Evolutionary conservation across 495 filamentous ascomycete genomes (phyloP), one percentile per base, ranked within the genome.

Genomic region (Choiromyces venosus): DNA sequence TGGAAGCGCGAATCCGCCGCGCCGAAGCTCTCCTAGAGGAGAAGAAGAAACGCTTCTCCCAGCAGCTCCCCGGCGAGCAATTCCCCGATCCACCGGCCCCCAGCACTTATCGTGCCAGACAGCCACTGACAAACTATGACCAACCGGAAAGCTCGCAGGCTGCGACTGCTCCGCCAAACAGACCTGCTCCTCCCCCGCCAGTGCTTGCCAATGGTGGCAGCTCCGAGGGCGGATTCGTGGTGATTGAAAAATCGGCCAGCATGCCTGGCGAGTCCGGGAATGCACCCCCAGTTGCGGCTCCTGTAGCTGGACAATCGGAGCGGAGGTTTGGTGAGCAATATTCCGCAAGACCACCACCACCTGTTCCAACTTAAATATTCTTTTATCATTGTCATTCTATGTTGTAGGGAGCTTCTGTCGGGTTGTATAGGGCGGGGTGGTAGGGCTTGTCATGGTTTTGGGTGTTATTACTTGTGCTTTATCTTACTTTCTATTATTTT

Each of bases 1-100:
- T 98, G 71, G 93, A 97, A 83, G 88, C 88, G 21, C 88, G 89
- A 68, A 89, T 98, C 68, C 90, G 89, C 74, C 92, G 93, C 78
- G 92, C 94, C 73, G 94, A 98, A 83, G 85, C 89, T 78, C 90
- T 90, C 29, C 87, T 98, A 16, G 90, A 92, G 82, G 83, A 80
- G 80, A 82, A 78, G 64, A 81, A 81, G 69, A 78, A 79, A 56
- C 76, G 79, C 39, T 74, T 81, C 65, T 78, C 75, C 7, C 71
- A 69, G 52, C 78, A 77, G 61, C 76, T 75, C 19, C 67, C 68
- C 35, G 56, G 71, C 56, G 65, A 65, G 65, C 25, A 16, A 14
- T 44, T 65, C 21, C 18, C 73, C 14, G 35, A 52, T 52, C 64
- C 66, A 16, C 33, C 69, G 8, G 70, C 40, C 25, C 37, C 77